Base-by-base conservation (phyloP, 129 eudicot genomes). In the Flaveria ramosissima region DNA sequence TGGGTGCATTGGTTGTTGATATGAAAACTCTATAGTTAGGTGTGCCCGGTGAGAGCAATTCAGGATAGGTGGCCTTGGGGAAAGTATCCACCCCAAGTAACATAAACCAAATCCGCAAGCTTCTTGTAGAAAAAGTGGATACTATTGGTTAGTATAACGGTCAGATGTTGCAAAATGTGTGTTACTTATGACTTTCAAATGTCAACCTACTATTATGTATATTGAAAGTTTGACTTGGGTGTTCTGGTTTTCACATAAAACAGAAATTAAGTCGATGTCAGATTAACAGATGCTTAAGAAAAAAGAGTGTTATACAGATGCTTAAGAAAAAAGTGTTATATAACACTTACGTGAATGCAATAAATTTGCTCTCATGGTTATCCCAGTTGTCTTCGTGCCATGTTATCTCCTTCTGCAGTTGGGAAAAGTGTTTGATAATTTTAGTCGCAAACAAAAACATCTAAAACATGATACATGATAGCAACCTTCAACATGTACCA, bases 311-410 rank as follows among this genome's bases (percentile, higher is more conserved):
- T 13, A 11, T 26, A 61, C 52, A 68, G 5, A 17, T 19, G 43
- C 4, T 17, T 17, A 50, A 32, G 0, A 7, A 42, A 66, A 12
- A 10, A 55, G 10, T 27, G 10, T 36, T 13, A 11, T 26, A 57
- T 17, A 45, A 63, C 36, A 78, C 91, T 89, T 89, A 94, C 98
- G 97, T 94, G 70, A 91, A 91, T 53, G 97, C 98, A 21, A 94
- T 93, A 69, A 94, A 94, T 88, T 82, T 94, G 82, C 97, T 91
- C 84, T 91, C 97, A 30, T 67, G 24, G 65, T 94, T 91, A 74
- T 81, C 87, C 98, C 98, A 94, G 75, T 94, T 85, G 85, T 94
- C 89, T 84, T 91, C 98, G 63, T 89, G 98, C 98, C 98, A 94
- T 14, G 98, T 94, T 71, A 94, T 93, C 52, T 91, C 96, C n/a